A percentile compares a stretch with the other conserved stretches of the same genome.
Evolutionary conservation across 768 basidiomycete species (phyloP).

Genomic region (Boletus sp.): DNA sequence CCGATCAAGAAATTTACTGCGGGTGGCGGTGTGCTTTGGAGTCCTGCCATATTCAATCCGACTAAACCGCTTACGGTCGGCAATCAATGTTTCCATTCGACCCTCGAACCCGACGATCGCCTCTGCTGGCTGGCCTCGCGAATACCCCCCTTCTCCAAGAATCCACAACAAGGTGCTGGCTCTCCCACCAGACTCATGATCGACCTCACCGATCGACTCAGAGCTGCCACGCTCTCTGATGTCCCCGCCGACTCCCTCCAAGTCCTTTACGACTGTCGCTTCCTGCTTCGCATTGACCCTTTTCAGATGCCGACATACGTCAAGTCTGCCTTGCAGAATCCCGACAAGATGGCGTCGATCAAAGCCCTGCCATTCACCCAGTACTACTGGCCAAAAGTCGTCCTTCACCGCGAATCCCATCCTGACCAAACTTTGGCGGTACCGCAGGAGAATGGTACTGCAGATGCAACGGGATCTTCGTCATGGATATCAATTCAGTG

Average conservation of each 20-base stretch:
- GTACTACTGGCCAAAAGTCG: conserved; percentile 50
- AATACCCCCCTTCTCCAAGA: conserved; percentile 42
- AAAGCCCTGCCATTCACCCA: conserved; percentile 37
- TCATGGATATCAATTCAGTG: conserved; percentile 46
- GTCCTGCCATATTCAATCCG: conserved; percentile 42
- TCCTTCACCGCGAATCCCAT: conserved; percentile 22
- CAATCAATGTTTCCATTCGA: conserved; percentile 12
- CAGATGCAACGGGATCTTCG: conserved; percentile 11
- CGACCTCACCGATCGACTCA: conserved; percentile 41
- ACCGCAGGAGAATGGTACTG: conserved; percentile 6
- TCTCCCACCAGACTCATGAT: conserved; percentile 30
- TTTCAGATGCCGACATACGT: conserved; percentile 41
- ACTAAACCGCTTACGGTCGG: conserved; percentile 19
- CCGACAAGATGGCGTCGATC: conserved; percentile 24
- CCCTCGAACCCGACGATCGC: conserved; percentile 19
- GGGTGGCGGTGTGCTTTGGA: conserved; percentile 65
- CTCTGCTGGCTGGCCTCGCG: conserved; percentile 65
- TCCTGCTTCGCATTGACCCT: conserved; percentile 48
- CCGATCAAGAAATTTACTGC: conserved; percentile 41
- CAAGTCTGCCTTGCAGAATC: conserved; percentile 23
- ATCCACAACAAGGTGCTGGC: conserved; percentile 26
- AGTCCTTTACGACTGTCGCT: conserved; percentile 65
- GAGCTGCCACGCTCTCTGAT: conserved; percentile 13
- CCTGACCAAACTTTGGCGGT: conserved; percentile 25
- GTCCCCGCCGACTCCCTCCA: conserved; percentile 21